These are phyloP conservation scores for Escovopsis sp. DNA, from an alignment of 2,329 filamentous ascomycete genomes.

Conservation along the genomic window DNA sequence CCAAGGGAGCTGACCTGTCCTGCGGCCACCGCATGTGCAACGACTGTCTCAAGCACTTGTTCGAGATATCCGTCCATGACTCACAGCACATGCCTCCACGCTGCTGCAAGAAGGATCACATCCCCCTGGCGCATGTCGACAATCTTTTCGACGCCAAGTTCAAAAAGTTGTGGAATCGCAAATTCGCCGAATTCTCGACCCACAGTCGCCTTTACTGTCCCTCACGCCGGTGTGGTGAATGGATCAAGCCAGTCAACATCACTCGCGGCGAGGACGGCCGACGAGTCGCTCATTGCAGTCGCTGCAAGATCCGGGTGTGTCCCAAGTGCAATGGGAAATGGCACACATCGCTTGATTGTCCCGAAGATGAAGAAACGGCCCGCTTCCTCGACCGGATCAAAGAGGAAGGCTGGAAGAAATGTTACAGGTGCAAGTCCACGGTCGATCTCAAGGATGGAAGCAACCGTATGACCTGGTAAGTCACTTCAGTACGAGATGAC, in stretches of 20 bases:
- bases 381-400: slow-evolving; percentile 50
- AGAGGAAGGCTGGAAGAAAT: slow-evolving; percentile 59
- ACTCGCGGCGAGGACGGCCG: slow-evolving; percentile 37
- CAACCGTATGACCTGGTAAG: slow-evolving; percentile 79
- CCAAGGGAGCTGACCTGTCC: slow-evolving; percentile 53
- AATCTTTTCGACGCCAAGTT: slow-evolving; percentile 58
- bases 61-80: slow-evolving; percentile 61
- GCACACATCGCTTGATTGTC: slow-evolving; percentile 57
- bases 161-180: slow-evolving; percentile 68
- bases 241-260: slow-evolving; percentile 62
- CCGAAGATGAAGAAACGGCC: slow-evolving; percentile 52
- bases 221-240: slow-evolving; percentile 55
- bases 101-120: slow-evolving; percentile 62
- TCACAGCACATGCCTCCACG: slow-evolving; percentile 71
- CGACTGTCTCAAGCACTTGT: slow-evolving; percentile 57
- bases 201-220: slow-evolving; percentile 69
- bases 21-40: slow-evolving; percentile 77
- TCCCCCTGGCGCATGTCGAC: slow-evolving; percentile 63
- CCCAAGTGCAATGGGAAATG: slow-evolving; percentile 57
- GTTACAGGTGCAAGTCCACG: slow-evolving; percentile 56
- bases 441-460: slow-evolving; percentile 72
- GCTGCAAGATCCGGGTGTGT: slow-evolving; percentile 64
- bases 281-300: slow-evolving; percentile 53
- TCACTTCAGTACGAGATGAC: slow-evolving; percentile 3
- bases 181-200: slow-evolving; percentile 62